A percentile compares a stretch with the other conserved stretches of the same genome.
Evolutionary conservation across 2,329 filamentous ascomycete species (phyloP).

Genomic region (Domatiomyces catenatus): DNA sequence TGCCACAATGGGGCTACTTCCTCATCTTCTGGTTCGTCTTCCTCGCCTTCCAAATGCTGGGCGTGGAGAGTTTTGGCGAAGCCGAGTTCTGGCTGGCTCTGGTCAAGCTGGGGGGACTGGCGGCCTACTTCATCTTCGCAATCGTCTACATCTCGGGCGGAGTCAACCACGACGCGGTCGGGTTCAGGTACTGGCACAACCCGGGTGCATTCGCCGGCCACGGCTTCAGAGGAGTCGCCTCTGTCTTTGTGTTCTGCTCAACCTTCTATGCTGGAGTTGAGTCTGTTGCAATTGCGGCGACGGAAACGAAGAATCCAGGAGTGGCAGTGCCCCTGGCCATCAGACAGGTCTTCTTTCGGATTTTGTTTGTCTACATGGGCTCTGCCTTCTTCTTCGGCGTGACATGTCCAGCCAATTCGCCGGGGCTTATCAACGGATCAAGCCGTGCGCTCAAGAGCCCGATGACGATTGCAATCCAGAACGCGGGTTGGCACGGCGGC

Average conservation of each 20-base stretch:
- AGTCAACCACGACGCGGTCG: slow-evolving; percentile 16
- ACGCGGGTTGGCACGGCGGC: slow-evolving; percentile 56
- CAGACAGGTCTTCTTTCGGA: slow-evolving; percentile 28
- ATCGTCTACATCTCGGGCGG: slow-evolving; percentile 25
- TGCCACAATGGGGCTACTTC: slow-evolving; percentile 34
- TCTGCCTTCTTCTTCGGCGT: slow-evolving; percentile 61
- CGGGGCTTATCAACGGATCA: slow-evolving; percentile 44
- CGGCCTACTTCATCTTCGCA: slow-evolving; percentile 22
- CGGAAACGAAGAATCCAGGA: slow-evolving; percentile 30
- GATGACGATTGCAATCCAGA: slow-evolving; percentile 59
- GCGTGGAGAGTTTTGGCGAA: slow-evolving; percentile 35
- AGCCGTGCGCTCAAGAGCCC: slow-evolving; percentile 54
- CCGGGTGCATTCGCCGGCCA: slow-evolving; percentile 23
- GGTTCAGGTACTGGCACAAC: slow-evolving; percentile 26
- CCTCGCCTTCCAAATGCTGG: slow-evolving; percentile 28
- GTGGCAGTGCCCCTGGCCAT: slow-evolving; percentile 32
- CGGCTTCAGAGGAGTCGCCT: slow-evolving; percentile 24
- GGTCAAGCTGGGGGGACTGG: slow-evolving; percentile 23
- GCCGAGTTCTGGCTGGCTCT: slow-evolving; percentile 33
- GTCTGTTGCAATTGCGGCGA: slow-evolving; percentile 30
- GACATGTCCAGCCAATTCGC: slow-evolving; percentile 54
- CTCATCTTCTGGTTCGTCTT: slow-evolving; percentile 34
- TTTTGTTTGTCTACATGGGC: slow-evolving; percentile 47
- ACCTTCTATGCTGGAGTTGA: slow-evolving; percentile 26
- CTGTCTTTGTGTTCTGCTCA: slow-evolving; percentile 25